Evolutionary conservation across 257 asterid species (phyloP), one percentile per base, ranked within the genome.

Genomic region (Solanum virginianum): DNA sequence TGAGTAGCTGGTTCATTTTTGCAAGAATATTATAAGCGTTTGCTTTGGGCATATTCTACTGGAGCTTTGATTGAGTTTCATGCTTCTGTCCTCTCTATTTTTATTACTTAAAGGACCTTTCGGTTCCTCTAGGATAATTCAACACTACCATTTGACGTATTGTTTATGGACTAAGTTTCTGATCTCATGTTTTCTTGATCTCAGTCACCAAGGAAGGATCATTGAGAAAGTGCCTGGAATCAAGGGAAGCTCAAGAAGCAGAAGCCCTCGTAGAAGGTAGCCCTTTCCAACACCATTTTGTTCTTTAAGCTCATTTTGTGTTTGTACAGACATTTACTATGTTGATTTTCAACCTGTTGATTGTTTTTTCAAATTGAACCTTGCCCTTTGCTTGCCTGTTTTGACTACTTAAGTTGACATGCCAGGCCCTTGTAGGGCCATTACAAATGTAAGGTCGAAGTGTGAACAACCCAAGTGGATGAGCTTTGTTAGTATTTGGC

Each of bases 231-330:
- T 88, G 80, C 86, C 86, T 86, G 91, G 69, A 88, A 41, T 97
- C 49, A 94, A 77, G 87, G 92, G 91, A 69, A 89, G 92, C 87
- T 93, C 99, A 45, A 91, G 98, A 87, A 97, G 99, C 94, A 93
- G 97, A 84, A 97, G 99, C 88, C 99, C 98, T 84, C 92, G 93
- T 9, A 93, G 92, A 71, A 95, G 98, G 98, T 95, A 16, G 2
- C 26, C 17, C 16, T 51, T 74, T 77, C 24, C 24, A 49, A 75
- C 47, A 24, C 63, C 16, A 16, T 79, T 45, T n/a, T 51, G 47
- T 53, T 77, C 8, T 77, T 51, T 26, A 10, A 71, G 26, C 45
- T 20, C 9, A 9, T 63, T 26, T 17, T 15, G 26, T 8, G 22
- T 53, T 26, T 26, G 17, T 77, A 77, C 24, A 49, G 26, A 53